Evolutionary conservation across 495 filamentous ascomycete species (phyloP).

Genomic region (Pyrenula massariospora): DNA sequence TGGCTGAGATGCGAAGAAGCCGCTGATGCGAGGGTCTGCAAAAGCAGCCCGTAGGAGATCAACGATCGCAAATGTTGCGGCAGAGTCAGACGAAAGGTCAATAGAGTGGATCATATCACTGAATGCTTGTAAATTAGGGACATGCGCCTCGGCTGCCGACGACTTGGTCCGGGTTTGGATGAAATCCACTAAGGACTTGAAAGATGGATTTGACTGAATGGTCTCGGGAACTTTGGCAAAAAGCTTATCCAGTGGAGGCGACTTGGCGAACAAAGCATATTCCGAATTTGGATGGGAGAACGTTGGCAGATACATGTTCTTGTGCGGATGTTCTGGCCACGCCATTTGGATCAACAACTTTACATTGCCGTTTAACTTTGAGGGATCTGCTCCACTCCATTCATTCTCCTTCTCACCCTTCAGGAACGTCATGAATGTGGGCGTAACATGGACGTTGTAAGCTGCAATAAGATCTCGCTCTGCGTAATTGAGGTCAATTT

Average conservation of each 20-base stretch:
- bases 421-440: constrained; percentile 84
- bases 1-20: constrained; percentile 70
- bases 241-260: constrained; percentile 77
- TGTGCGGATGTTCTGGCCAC: constrained; percentile 66
- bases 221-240: constrained; percentile 56
- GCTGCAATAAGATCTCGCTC: constrained; percentile 46
- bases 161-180: constrained; percentile 31
- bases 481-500: constrained; percentile 63
- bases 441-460: constrained; percentile 65
- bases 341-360: constrained; percentile 64
- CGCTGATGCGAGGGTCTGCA: constrained; percentile 72
- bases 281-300: constrained; percentile 50
- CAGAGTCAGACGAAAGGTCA: constrained; percentile 16
- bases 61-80: constrained; percentile 61
- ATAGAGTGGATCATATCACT: constrained; percentile 18
- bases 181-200: constrained; percentile 51
- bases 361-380: constrained; percentile 59
- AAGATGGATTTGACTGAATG: constrained; percentile 36
- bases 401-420: constrained; percentile 63
- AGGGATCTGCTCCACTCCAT: constrained; percentile 68
- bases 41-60: constrained; percentile 72
- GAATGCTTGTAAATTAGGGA: constrained; percentile 36
- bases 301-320: constrained; percentile 53
- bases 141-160: constrained; percentile 45
- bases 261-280: constrained; percentile 63